These are phyloP conservation scores for Sporothrix variecibatus DNA, from an alignment of 2,329 filamentous ascomycete species.

Conservation along the genomic window DNA sequence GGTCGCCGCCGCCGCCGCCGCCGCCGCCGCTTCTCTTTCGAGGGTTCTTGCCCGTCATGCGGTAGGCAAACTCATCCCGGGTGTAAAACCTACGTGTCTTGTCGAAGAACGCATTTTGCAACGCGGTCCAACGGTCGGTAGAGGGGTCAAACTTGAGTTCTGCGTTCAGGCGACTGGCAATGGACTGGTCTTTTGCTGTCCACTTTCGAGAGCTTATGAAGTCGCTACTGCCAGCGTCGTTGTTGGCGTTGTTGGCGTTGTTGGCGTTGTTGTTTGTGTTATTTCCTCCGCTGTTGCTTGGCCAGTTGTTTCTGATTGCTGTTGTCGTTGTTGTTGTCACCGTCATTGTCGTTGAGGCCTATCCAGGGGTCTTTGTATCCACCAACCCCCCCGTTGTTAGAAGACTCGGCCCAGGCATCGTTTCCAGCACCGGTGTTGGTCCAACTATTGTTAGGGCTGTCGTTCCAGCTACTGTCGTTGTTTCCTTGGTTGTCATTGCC, in stretches of 20 bases:
- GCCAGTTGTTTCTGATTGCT: not conserved
- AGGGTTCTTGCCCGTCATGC: not conserved
- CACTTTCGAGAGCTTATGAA: not conserved
- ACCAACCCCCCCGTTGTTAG: not conserved
- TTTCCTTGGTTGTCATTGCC: not conserved
- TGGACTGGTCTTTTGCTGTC: not conserved
- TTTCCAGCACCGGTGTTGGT: not conserved
- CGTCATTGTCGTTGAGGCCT: not conserved
- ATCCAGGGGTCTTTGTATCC: conserved; percentile 24
- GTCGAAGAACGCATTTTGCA: conserved; percentile 14
- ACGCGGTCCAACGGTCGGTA: conserved; percentile 16
- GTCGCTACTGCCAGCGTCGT: not conserved
- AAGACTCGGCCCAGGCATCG: not conserved
- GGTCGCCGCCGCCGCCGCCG: not conserved
- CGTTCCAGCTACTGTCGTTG: not conserved
- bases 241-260: not conserved
- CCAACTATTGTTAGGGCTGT: not conserved
- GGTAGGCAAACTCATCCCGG: conserved; percentile 18
- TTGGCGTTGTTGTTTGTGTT: not conserved
- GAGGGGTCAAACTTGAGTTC: not conserved
- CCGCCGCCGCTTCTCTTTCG: not conserved
- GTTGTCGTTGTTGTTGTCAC: not conserved
- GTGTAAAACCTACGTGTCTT: conserved; percentile 13
- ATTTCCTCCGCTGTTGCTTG: not conserved
- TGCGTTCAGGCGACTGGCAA: not conserved